Percentiles rank a stretch among this genome's conserved stretches.
Conservation (phyloP, 2,329 filamentous ascomycete genomes). For the Calonectria crousiana region DNA sequence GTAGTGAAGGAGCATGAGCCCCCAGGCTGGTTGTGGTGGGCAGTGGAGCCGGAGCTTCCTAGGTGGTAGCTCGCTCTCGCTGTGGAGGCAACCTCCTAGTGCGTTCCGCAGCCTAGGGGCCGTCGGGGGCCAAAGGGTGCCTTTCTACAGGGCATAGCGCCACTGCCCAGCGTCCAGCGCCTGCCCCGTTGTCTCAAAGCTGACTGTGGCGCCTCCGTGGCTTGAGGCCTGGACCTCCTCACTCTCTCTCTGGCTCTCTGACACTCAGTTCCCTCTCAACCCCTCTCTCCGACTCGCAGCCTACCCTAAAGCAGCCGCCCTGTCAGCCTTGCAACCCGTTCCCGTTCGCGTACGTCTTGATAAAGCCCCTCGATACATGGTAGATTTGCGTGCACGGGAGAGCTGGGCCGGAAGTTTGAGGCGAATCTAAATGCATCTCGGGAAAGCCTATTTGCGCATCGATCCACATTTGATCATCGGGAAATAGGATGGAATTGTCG, state of each 20-base stretch:
- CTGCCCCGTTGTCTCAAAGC: conserved; percentile 1
- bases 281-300: neutral
- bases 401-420: neutral
- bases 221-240: neutral
- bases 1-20: neutral
- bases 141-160: conserved; percentile 17
- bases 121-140: neutral
- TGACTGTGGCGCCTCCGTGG: neutral
- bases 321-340: neutral
- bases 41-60: conserved; percentile 21
- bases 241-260: neutral
- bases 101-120: conserved; percentile 8
- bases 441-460: neutral
- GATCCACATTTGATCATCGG: conserved; percentile 7
- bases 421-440: neutral
- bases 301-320: neutral
- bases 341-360: neutral
- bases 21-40: neutral
- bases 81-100: neutral
- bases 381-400: conserved; percentile 2
- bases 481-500: conserved; percentile 11
- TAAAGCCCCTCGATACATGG: neutral
- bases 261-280: neutral
- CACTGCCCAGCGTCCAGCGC: neutral
- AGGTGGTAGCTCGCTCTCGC: conserved; percentile 1